Evolutionary conservation across 1,284 basidiomycete species (phyloP).

Genomic region (Stygiomarasmius scandens): DNA sequence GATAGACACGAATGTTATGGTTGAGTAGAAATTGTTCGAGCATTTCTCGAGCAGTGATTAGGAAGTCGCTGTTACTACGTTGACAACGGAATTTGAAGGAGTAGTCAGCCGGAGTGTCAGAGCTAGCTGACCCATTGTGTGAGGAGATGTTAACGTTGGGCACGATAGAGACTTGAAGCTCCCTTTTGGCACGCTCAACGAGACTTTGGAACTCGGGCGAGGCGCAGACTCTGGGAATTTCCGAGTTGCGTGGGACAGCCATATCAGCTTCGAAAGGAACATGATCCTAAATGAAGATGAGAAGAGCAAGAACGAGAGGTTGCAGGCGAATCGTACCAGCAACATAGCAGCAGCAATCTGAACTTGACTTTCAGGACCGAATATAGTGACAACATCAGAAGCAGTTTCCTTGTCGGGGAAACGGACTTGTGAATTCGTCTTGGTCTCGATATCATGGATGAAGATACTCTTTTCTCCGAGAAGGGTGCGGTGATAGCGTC

Average conservation of each 20-base stretch:
- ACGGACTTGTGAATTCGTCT: constrained; percentile 92
- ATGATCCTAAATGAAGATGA: constrained; percentile 66
- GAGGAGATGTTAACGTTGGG: constrained; percentile 67
- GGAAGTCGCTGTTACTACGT: constrained; percentile 90
- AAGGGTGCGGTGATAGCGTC: constrained; percentile 92
- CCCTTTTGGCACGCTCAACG: constrained; percentile 88
- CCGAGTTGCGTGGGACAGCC: constrained; percentile 83
- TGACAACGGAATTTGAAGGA: constrained; percentile 97
- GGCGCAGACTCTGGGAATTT: constrained; percentile 74
- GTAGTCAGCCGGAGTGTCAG: constrained; percentile 70
- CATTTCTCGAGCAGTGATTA: constrained; percentile 87
- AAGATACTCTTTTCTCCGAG: constrained; percentile 97
- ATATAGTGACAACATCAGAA: constrained; percentile 89
- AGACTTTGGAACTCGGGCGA: constrained; percentile 84
- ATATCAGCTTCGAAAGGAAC: constrained; percentile 98
- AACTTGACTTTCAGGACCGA: constrained; percentile 95
- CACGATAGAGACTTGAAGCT: constrained; percentile 88
- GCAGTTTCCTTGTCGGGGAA: constrained; percentile 97
- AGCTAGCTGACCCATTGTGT: constrained; percentile 39
- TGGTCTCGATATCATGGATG: constrained; percentile 94
- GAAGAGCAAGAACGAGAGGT: constrained; percentile 5
- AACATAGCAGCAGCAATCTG: constrained; percentile 97
- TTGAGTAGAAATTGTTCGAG: constrained; percentile 90
- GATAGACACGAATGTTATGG: constrained; percentile 81
- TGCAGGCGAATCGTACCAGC: constrained; percentile 55